phyloP scores from a whole-genome alignment of 192 early-diverging fungal species.

The Pilaira anomala region DNA sequence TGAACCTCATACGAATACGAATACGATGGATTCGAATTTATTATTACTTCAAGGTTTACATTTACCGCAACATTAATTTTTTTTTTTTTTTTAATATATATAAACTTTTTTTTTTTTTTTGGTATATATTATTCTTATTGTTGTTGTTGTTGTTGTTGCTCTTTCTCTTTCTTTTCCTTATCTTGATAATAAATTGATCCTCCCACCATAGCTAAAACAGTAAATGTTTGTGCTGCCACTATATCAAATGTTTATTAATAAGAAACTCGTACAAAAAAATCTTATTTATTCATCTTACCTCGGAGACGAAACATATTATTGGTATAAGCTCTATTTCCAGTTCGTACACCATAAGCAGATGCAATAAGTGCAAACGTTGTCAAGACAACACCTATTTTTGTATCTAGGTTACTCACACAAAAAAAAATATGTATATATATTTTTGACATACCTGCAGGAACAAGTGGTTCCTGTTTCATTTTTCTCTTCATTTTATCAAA shows the following conservation, averaged over 20 bases:
- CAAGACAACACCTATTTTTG: slow-evolving; percentile 33
- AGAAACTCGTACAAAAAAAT: not conserved
- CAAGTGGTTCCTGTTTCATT: slow-evolving; percentile 36
- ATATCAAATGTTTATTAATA: not conserved
- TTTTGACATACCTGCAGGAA: slow-evolving; percentile 30
- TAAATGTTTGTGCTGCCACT: slow-evolving; percentile 33
- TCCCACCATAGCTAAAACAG: slow-evolving; percentile 25
- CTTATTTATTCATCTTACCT: slow-evolving; percentile 15
- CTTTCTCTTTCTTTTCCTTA: slow-evolving; percentile 19
- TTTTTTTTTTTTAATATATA: not conserved
- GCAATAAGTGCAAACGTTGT: slow-evolving; percentile 41
- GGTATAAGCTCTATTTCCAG: slow-evolving; percentile 32
- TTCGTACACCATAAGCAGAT: slow-evolving; percentile 35
- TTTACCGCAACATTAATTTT: slow-evolving; percentile 10
- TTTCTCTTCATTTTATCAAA: slow-evolving; percentile 34
- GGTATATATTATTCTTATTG: not conserved
- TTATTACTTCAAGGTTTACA: slow-evolving; percentile 14
- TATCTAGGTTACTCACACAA: not conserved
- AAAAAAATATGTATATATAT: not conserved
- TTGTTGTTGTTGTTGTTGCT: too few species aligned
- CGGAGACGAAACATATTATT: slow-evolving; percentile 41
- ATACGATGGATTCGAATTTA: slow-evolving; percentile 1
- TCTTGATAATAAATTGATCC: slow-evolving; percentile 24
- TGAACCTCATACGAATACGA: not conserved
- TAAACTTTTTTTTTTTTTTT: slow-evolving; percentile 1